A percentile compares a stretch with the other conserved stretches of the same genome.
Evolutionary conservation across 2,329 filamentous ascomycete genomes (phyloP).

Genomic region (Thyridium curvatum): DNA sequence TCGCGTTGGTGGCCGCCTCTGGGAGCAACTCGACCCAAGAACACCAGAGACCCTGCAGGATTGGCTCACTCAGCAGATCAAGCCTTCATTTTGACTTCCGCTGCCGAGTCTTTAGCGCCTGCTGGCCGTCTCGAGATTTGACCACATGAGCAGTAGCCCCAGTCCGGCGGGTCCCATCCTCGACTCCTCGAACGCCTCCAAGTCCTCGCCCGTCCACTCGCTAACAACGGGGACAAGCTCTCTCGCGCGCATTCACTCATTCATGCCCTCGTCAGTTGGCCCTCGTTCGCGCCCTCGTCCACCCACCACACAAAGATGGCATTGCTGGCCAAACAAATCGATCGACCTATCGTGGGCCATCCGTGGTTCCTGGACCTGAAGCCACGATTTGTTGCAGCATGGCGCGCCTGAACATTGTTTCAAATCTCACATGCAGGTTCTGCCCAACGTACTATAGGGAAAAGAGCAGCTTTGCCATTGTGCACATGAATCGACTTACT

Average conservation of each 20-base stretch:
- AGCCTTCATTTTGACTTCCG: constrained; percentile 19
- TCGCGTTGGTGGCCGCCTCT: background rate
- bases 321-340: constrained; percentile 1
- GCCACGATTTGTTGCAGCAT: too few species aligned
- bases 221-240: constrained; percentile 1
- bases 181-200: constrained; percentile 3
- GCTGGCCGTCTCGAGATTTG: constrained; percentile 33
- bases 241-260: too few species aligned
- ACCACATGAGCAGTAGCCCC: constrained; percentile 40
- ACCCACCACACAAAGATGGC: background rate
- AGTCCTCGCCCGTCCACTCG: constrained; percentile 1
- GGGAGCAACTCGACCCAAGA: background rate
- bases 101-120: constrained; percentile 32
- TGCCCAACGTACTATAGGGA: too few species aligned
- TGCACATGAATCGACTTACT: too few species aligned
- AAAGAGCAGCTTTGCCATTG: too few species aligned
- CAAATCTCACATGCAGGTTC: too few species aligned
- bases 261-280: background rate
- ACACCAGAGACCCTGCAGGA: constrained; percentile 10
- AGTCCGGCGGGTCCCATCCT: constrained; percentile 27
- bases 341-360: constrained; percentile 1
- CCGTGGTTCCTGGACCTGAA: too few species aligned
- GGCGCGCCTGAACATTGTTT: too few species aligned
- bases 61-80: constrained; percentile 11
- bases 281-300: background rate